Evolutionary conservation across 139 green algal species (phyloP).

Genomic region (Chlorella sp.): DNA sequence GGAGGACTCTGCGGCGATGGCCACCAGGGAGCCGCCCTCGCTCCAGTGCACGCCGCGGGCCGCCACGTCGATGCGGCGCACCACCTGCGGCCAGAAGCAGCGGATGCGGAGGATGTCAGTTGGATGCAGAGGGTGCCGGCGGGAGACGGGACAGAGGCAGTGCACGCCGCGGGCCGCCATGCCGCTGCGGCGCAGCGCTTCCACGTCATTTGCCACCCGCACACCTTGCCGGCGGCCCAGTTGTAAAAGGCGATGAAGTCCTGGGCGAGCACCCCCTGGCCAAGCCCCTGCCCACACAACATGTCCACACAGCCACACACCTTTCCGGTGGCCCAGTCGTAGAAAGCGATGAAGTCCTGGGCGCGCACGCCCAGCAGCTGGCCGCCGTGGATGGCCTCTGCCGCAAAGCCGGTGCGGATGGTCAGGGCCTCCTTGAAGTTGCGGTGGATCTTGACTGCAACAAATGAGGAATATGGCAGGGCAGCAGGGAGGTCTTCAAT

Average conservation of each 20-base stretch:
- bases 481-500: not conserved
- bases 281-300: too few relatives aligned
- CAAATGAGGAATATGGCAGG: not conserved
- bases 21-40: conserved; percentile 87
- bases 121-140: not conserved
- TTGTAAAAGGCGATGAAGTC: conserved; percentile 99
- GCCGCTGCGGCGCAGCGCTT: too few relatives aligned
- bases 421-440: conserved; percentile 85
- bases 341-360: conserved; percentile 95
- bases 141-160: not conserved
- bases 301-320: conserved; percentile 28
- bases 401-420: conserved; percentile 82
- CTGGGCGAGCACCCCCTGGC: conserved; percentile 64
- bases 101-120: not conserved
- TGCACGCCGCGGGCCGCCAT: not conserved
- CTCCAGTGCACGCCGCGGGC: conserved; percentile 85
- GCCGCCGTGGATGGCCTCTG: conserved; percentile 92
- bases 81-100: conserved; percentile 45
- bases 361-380: conserved; percentile 80
- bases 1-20: conserved; percentile 78
- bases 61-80: conserved; percentile 93
- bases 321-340: conserved; percentile 89
- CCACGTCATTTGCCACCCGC: too few relatives aligned
- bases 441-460: conserved; percentile 65
- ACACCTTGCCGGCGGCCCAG: conserved; percentile 77